These are phyloP conservation scores for Pythium angustatum DNA, from an alignment of 352 stramenopile species.

Conservation along the genomic window DNA sequence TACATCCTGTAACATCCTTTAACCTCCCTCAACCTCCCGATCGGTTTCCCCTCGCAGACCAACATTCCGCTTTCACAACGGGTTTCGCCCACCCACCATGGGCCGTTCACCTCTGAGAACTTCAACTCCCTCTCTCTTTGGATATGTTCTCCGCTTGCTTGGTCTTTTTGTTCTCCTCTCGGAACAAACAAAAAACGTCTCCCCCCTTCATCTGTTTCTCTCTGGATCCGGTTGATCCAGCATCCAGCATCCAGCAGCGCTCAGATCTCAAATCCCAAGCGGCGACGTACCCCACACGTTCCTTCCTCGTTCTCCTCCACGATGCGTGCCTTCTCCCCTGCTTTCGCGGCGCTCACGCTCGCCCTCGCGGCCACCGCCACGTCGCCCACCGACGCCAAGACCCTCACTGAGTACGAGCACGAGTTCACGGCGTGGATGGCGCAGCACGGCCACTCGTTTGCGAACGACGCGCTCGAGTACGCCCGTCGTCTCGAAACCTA, in stretches of 20 bases:
- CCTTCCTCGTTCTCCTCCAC: slow-evolving; percentile 1
- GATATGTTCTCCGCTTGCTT: slow-evolving; percentile 11
- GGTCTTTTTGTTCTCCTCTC: slow-evolving; percentile 15
- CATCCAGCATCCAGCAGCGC: slow-evolving; percentile 5
- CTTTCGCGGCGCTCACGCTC: slow-evolving; percentile 8
- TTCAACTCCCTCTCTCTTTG: slow-evolving; percentile 21
- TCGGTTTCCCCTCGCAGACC: slow-evolving; percentile 5
- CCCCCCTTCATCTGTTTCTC: slow-evolving; percentile 12
- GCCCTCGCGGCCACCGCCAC: slow-evolving; percentile 34
- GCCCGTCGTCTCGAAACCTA: slow-evolving; percentile 72
- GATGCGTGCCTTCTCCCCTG: slow-evolving; percentile 18
- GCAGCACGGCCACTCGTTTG: slow-evolving; percentile 49
- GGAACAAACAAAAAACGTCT: neutral
- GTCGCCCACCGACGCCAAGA: slow-evolving; percentile 40
- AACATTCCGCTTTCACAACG: slow-evolving; percentile 15
- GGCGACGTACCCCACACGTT: slow-evolving; percentile 10
- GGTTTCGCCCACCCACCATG: no score
- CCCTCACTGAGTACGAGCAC: slow-evolving; percentile 59
- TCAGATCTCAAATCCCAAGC: slow-evolving; percentile 27
- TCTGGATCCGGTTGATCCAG: neutral
- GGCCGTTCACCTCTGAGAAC: slow-evolving; percentile 22
- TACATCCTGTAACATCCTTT: slow-evolving; percentile 20
- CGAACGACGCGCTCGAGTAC: slow-evolving; percentile 59
- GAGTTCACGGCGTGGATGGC: slow-evolving; percentile 75
- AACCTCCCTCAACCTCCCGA: slow-evolving; percentile 30